Evolutionary conservation across 768 basidiomycete species (phyloP).

Genomic region (Arthromyces matolae): DNA sequence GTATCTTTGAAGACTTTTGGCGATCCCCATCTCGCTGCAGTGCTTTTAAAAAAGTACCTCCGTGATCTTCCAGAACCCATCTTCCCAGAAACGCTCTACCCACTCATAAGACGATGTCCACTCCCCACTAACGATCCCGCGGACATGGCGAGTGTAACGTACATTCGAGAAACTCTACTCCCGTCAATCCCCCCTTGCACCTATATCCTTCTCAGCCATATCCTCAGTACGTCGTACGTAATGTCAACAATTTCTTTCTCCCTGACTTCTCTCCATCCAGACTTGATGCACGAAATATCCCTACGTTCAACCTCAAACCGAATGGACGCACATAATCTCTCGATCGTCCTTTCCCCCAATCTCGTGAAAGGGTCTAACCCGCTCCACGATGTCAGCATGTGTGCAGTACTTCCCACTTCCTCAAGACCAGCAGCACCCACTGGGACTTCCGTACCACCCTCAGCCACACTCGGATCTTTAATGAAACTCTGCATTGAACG

Average conservation of each 20-base stretch:
- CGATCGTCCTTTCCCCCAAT: constrained; percentile 77
- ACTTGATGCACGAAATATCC: constrained; percentile 78
- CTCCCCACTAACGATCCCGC: constrained; percentile 43
- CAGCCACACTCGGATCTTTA: constrained; percentile 64
- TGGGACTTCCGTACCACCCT: constrained; percentile 18
- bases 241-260: constrained; percentile 4
- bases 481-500: constrained; percentile 76
- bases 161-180: constrained; percentile 67
- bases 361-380: constrained; percentile 69
- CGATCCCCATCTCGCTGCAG: constrained; percentile 79
- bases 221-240: constrained; percentile 49
- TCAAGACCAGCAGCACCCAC: neutral
- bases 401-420: constrained; percentile 52
- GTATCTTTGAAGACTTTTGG: constrained; percentile 77
- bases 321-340: constrained; percentile 83
- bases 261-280: constrained; percentile 32
- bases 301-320: constrained; percentile 60
- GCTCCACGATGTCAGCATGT: constrained; percentile 71
- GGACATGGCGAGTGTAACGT: constrained; percentile 56
- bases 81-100: constrained; percentile 71
- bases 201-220: constrained; percentile 68
- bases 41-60: constrained; percentile 82
- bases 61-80: constrained; percentile 76
- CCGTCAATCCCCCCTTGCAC: constrained; percentile 66
- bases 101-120: constrained; percentile 66